A percentile compares a stretch with the other conserved stretches of the same genome.
These are phyloP conservation scores for Suhomyces faveliae DNA, from an alignment of 805 yeast genomes.

Conservation along the genomic window DNA sequence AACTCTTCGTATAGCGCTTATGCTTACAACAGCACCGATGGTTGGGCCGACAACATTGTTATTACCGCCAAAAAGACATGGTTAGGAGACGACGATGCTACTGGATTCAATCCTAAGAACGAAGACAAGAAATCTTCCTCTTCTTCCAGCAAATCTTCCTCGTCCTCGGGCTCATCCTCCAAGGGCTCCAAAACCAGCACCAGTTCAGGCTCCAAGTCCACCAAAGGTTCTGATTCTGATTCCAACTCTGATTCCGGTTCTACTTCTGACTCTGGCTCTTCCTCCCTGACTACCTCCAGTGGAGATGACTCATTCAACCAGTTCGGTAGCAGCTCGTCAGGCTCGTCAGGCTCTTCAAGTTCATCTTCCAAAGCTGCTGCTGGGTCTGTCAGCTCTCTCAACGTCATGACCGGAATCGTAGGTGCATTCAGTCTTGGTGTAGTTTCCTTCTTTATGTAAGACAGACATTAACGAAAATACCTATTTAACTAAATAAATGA, in stretches of 20 bases:
- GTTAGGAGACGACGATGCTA: slow-evolving; percentile 58
- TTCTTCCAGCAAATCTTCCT: slow-evolving; percentile 13
- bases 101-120: slow-evolving; percentile 61
- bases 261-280: slow-evolving; percentile 1
- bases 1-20: slow-evolving; percentile 54
- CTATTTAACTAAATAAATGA: neutral
- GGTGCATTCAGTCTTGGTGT: slow-evolving; percentile 22
- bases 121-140: slow-evolving; percentile 11
- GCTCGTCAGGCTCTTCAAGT: neutral
- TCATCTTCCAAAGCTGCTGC: neutral
- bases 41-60: slow-evolving; percentile 37
- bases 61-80: slow-evolving; percentile 63
- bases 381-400: neutral
- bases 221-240: neutral
- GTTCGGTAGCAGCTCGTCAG: too few relatives aligned
- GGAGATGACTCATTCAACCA: slow-evolving; percentile 10
- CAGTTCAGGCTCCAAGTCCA: slow-evolving; percentile 2
- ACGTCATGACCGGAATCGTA: slow-evolving; percentile 6
- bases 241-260: neutral
- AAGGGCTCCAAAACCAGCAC: neutral
- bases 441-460: slow-evolving; percentile 14
- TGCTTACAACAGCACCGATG: slow-evolving; percentile 46
- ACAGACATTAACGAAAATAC: too few relatives aligned
- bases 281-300: slow-evolving; percentile 4
- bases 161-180: slow-evolving; percentile 13